A percentile compares a stretch with the other conserved stretches of the same genome.
Evolutionary conservation across 2,329 filamentous ascomycete genomes (phyloP).

Genomic region (Herpomyces periplanetae): DNA sequence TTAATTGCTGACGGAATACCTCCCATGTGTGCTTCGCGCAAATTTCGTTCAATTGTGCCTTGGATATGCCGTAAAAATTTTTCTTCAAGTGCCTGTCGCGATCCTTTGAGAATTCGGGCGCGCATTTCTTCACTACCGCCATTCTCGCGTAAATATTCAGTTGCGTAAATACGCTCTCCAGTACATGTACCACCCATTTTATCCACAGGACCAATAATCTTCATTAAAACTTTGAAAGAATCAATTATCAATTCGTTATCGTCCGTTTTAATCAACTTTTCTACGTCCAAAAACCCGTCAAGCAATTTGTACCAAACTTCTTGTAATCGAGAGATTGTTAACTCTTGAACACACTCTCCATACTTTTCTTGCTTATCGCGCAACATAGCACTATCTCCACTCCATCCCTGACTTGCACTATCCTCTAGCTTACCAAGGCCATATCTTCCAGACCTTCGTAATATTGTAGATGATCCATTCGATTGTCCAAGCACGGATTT

Average conservation of each 20-base stretch:
- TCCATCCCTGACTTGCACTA: conserved; percentile 7
- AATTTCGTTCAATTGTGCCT: conserved; percentile 34
- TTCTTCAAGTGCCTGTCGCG: conserved; percentile 37
- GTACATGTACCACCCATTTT: conserved; percentile 19
- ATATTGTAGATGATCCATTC: too few relatives aligned
- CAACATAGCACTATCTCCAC: conserved; percentile 14
- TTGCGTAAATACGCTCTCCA: conserved; percentile 32
- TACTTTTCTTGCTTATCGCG: conserved; percentile 54
- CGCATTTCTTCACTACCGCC: conserved; percentile 22
- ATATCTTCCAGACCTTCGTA: conserved; percentile 4
- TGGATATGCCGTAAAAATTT: conserved; percentile 44
- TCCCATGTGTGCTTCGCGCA: conserved; percentile 53
- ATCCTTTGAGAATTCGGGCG: conserved; percentile 39
- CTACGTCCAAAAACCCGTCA: conserved; percentile 31
- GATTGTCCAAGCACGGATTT: conserved; percentile 8
- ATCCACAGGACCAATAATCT: conserved; percentile 27
- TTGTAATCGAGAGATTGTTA: conserved; percentile 31
- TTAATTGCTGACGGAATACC: conserved; percentile 55
- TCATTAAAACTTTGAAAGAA: conserved; percentile 40
- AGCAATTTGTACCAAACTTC: conserved; percentile 29
- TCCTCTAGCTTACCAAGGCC: conserved; percentile 9
- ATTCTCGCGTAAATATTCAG: conserved; percentile 34
- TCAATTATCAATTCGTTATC: conserved; percentile 33
- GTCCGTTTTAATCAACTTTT: conserved; percentile 24
- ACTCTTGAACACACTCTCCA: conserved; percentile 30